Base-by-base conservation (phyloP, 805 yeast genomes). In the Cyberlindnera maritima region DNA sequence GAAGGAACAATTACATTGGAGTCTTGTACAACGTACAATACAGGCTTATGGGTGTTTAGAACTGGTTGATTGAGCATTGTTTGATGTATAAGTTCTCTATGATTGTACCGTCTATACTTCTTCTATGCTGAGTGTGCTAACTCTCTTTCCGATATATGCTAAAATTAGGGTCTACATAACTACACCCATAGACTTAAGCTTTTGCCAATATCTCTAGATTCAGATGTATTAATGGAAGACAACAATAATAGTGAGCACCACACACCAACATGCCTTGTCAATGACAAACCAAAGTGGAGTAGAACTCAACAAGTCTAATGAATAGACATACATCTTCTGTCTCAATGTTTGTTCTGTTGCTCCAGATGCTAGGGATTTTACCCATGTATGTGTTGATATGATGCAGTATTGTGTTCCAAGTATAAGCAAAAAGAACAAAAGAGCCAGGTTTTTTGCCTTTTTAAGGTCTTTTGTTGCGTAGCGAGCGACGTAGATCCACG, bases 241-340 rank as follows among this genome's bases (percentile, higher is more conserved):
- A 19, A 29, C 36, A 28, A 42, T 18, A 3, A 29, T 26, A n/a
- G 14, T 15, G 17, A 43, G 17, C 3, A 37, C 20, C 4, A 32
- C n/a, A 10, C 15, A 12, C 46, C 46, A 43, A 15, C 46, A 43
- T 2, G 19, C n/a, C 21, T 37, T 37, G 23, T 43, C 46, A 23
- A 43, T 11, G 14, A 43, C 46, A 25, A 43, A 43, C 41, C 23
- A 37, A 4, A 23, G 3, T 18, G 46, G 46, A 4, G 14, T n/a
- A 3, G 41, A 32, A n/a, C 46, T 43, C 14, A 28, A 31, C 33
- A 43, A 17, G 13, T 37, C 46, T 33, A 37, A 6, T 2, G 26
- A 14, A 20, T 15, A 32, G 7, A 43, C 33, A 18, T 34, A 23
- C 26, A 43, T 9, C 17, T 15, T 18, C 15, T 43, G 38, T 3